A percentile compares a stretch with the other conserved stretches of the same genome.
These are phyloP conservation scores for Annulohypoxylon stygium DNA, from an alignment of 495 filamentous ascomycete genomes.

Conservation along the genomic window DNA sequence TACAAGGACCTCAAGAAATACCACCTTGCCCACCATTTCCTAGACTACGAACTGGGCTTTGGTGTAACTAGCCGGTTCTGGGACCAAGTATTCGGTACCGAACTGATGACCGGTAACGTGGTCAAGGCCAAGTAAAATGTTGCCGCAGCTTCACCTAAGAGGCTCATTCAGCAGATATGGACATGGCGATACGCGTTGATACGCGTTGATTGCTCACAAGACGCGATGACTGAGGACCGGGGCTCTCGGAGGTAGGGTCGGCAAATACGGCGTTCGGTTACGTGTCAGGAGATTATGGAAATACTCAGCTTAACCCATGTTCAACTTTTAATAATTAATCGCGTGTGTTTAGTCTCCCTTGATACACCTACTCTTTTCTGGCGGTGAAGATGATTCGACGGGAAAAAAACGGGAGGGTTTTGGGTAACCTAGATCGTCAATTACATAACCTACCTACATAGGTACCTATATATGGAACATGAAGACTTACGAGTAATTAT, in stretches of 20 bases:
- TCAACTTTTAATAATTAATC: conserved; percentile 42
- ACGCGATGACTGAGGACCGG: conserved; percentile 9
- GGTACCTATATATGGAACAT: neutral
- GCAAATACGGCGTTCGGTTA: conserved; percentile 37
- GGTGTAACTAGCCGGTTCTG: conserved; percentile 98
- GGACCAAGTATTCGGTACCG: conserved; percentile 92
- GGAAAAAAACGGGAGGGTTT: neutral
- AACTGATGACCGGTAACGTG: conserved; percentile 66
- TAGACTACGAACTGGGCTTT: conserved; percentile 97
- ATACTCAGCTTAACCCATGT: conserved; percentile 44
- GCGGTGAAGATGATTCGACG: neutral
- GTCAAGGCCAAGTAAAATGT: conserved; percentile 67
- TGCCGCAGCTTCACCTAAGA: neutral
- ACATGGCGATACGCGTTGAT: conserved; percentile 18
- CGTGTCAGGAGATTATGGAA: conserved; percentile 30
- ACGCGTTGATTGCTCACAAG: conserved; percentile 11
- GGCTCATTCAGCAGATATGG: conserved; percentile 6
- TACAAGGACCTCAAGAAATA: conserved; percentile 95
- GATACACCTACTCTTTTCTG: neutral
- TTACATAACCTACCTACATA: neutral
- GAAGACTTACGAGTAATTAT: conserved; percentile 1
- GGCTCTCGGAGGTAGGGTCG: conserved; percentile 31
- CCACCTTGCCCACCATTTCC: conserved; percentile 96
- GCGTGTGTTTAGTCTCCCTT: conserved; percentile 2
- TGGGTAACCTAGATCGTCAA: conserved; percentile 2